A percentile compares a stretch with the other conserved stretches of the same genome.
Conservation (phyloP, 1,139 yeast genomes). For the Taphrina deformans region DNA sequence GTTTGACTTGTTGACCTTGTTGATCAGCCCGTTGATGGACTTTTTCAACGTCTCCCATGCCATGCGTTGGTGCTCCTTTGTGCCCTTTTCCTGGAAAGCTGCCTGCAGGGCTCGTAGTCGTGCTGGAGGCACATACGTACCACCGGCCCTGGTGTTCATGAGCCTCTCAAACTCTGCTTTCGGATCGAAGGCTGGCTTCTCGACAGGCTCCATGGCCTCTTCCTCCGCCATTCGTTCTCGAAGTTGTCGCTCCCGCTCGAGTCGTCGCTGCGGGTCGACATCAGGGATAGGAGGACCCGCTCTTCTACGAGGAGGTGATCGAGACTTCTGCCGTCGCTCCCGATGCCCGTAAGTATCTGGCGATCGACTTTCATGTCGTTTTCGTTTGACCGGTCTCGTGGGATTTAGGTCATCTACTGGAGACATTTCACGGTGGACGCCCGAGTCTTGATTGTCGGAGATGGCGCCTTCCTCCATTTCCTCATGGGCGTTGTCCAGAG, state of each 20-base stretch:
- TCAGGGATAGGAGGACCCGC: constrained; percentile 38
- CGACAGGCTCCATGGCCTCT: constrained; percentile 33
- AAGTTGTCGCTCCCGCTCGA: constrained; percentile 43
- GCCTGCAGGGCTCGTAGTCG: constrained; percentile 51
- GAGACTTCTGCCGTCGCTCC: background rate
- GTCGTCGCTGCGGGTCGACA: constrained; percentile 42
- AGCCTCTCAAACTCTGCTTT: constrained; percentile 48
- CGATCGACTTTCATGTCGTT: constrained; percentile 1
- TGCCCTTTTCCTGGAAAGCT: constrained; percentile 45
- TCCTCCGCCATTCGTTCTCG: constrained; percentile 38
- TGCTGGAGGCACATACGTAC: constrained; percentile 57
- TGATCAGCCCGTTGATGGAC: constrained; percentile 53
- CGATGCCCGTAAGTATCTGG: background rate
- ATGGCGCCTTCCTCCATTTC: background rate
- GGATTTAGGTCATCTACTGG: background rate
- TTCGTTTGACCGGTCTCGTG: background rate
- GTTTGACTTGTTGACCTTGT: constrained; percentile 53
- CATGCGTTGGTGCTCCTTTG: constrained; percentile 52
- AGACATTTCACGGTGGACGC: background rate
- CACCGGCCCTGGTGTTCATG: constrained; percentile 50
- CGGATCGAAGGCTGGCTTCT: constrained; percentile 41
- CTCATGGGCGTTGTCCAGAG: background rate
- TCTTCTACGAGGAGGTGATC: constrained; percentile 7
- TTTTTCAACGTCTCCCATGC: constrained; percentile 59
- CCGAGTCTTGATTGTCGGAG: background rate